Base-by-base conservation (phyloP, 139 green algal genomes). In the Yamagishiella unicocca region DNA sequence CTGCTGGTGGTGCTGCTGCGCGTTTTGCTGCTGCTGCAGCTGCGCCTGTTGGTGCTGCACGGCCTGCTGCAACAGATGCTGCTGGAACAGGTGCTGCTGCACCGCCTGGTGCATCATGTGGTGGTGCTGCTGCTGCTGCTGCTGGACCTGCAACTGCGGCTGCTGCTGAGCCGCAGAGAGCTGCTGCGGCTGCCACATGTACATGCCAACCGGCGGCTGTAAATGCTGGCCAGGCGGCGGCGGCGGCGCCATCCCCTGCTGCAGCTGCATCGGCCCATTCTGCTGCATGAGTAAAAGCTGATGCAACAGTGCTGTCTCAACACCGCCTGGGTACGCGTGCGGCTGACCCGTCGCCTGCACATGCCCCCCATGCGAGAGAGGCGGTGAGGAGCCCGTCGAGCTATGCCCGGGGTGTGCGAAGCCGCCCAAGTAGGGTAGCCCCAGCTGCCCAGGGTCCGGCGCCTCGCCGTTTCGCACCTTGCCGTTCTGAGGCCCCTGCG, bases 391-490 rank as follows among this genome's bases (percentile, higher is more conserved):
- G 37, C 25, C 42, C 61, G 70, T 58, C 70, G 50, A 58, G 17
- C 50, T 58, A 58, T 67, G 58, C 24, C 58, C 58, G 58, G 58
- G 12, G 37, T 35, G 40, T 7, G 31, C 37, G 7, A 35, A 45
- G 25, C 7, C 19, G 61, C 29, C 37, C 0, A 84, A 61, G 29
- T 24, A 61, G 62, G 64, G 62, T 25, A 86, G n/a, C 62, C 71
- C 0, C 76, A 68, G 80, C 64, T 77, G 64, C 62, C 62, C 7
- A 2, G 61, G 17, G 46, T 77, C 80, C 0, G 37, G 29, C 21
- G 67, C 1, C 61, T 86, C 80, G 10, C 80, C 80, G 66, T 86
- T 86, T 0, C 80, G 80, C 17, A 77, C 12, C 80, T 86, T 86
- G 8, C 80, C 80, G 61, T 86, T 86, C 35, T 68, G 64, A n/a